These are phyloP conservation scores for Edaphochlamys debaryana DNA, from an alignment of 139 green algal species.

Conservation along the genomic window DNA sequence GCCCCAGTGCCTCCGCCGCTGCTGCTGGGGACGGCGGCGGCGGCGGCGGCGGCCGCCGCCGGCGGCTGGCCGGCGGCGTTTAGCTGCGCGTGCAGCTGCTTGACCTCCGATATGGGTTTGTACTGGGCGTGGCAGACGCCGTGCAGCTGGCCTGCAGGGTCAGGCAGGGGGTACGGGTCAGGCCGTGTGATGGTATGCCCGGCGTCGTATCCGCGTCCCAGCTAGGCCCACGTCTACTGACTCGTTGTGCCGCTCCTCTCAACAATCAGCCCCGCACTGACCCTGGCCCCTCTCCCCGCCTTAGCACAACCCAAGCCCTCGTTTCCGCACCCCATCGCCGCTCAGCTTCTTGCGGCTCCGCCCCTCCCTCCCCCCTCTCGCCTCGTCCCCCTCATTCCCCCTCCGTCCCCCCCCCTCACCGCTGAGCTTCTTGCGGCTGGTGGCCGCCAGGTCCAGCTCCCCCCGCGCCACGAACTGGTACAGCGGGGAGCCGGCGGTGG, in stretches of 20 bases:
- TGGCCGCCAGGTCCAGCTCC: constrained; percentile 32
- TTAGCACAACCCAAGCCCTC: too few species aligned
- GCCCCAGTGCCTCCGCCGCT: too few species aligned
- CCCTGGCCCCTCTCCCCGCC: too few species aligned
- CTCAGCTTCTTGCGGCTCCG: too few species aligned
- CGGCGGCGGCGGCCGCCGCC: background rate
- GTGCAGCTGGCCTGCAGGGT: constrained; percentile 29
- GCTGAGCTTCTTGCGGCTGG: constrained; percentile 37
- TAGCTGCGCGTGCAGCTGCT: constrained; percentile 26
- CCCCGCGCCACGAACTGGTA: constrained; percentile 48
- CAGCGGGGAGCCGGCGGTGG: constrained; percentile 47
- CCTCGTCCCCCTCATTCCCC: background rate
- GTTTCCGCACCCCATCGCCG: too few species aligned
- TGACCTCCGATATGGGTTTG: constrained; percentile 30
- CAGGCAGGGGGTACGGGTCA: too few species aligned
- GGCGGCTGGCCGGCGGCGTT: background rate
- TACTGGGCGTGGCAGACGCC: constrained; percentile 42
- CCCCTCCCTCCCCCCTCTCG: background rate
- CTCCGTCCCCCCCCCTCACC: background rate
- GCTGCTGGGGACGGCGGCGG: too few species aligned
- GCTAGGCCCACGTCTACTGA: too few species aligned
- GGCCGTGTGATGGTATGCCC: too few species aligned
- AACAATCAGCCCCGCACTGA: too few species aligned
- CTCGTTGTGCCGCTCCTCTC: too few species aligned
- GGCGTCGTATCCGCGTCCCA: too few species aligned